Base-by-base conservation (phyloP, 768 basidiomycete species). In the Tulasnella sp. region DNA sequence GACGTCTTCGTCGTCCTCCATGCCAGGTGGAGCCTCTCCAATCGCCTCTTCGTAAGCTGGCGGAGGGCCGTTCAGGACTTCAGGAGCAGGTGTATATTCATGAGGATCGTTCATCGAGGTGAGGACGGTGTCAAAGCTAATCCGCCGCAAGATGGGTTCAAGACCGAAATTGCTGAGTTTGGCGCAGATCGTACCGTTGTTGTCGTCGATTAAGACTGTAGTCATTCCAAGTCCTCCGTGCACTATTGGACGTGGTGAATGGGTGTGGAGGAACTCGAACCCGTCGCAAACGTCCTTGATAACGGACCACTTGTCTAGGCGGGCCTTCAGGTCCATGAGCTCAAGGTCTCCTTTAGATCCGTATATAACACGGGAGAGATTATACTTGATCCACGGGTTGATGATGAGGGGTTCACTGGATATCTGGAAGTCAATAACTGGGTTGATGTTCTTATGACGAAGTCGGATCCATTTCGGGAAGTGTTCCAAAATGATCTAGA, bases 141-240 rank as follows among this genome's bases (percentile, higher is more conserved):
- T 69, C 3, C 64, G 64, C 31, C 64, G 64, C 31, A 69, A 28
- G 64, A 69, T 69, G 64, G 64, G 64, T 37, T 69, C 64, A 28
- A 69, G 34, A 37, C 64, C 64, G 64, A 69, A 69, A 37, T 69
- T 69, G 64, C 64, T 69, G 64, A 69, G 64, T 31, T 69, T 69
- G 34, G 64, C 64, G 64, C 64, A 69, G 64, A 69, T 69, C 31
- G 28, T 69, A 28, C 34, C 34, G 64, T 37, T 20, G 64, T 14
- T 69, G 1, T 37, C 64, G 64, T 69, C 64, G 64, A 69, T 18
- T 3, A 69, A 14, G 31, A 69, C 34, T 4, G 64, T 69, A 20
- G 28, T 69, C 64, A 69, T 69, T 37, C 31, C 28, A 12, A 69
- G 28, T 31, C 64, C 64, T 28, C 64, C 64, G 28, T 69, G 64